Percentiles rank a stretch among this genome's conserved stretches.
Conservation (phyloP, 129 eudicot genomes). For the Kitagawia praeruptora region DNA sequence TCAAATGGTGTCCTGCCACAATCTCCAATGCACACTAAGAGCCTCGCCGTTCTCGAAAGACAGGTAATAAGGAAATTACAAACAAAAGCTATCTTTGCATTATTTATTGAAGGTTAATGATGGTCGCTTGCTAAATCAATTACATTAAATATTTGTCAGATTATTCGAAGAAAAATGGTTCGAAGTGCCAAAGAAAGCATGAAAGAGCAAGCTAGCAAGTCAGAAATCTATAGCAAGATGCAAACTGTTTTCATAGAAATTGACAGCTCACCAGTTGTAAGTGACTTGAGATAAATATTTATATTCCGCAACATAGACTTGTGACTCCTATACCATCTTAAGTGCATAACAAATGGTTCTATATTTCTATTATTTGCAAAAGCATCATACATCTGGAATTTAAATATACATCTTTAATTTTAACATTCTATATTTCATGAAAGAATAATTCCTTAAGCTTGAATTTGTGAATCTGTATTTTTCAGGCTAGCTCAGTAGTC, state of each 20-base stretch:
- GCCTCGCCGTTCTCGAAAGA: constrained; percentile 2
- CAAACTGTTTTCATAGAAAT: constrained; percentile 13
- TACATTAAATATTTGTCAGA: neutral
- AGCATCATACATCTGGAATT: neutral
- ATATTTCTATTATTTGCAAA: neutral
- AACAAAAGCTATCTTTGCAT: neutral
- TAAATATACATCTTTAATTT: neutral
- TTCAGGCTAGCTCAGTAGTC: neutral
- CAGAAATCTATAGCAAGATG: constrained; percentile 12
- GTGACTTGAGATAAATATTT: neutral
- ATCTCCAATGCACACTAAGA: constrained; percentile 15
- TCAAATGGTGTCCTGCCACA: constrained; percentile 16
- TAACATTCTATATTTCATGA: neutral
- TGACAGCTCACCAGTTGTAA: constrained; percentile 8
- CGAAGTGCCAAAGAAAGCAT: constrained; percentile 15
- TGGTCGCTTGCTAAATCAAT: neutral
- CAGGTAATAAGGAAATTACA: neutral
- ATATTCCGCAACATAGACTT: neutral
- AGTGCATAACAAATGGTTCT: neutral
- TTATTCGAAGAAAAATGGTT: constrained; percentile 10
- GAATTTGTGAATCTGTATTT: neutral
- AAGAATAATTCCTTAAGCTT: neutral
- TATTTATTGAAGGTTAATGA: neutral
- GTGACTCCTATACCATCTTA: neutral
- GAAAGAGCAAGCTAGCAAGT: constrained; percentile 11